These are phyloP conservation scores for Saturnispora kantuleensis DNA, from an alignment of 805 yeast species.

Conservation along the genomic window DNA sequence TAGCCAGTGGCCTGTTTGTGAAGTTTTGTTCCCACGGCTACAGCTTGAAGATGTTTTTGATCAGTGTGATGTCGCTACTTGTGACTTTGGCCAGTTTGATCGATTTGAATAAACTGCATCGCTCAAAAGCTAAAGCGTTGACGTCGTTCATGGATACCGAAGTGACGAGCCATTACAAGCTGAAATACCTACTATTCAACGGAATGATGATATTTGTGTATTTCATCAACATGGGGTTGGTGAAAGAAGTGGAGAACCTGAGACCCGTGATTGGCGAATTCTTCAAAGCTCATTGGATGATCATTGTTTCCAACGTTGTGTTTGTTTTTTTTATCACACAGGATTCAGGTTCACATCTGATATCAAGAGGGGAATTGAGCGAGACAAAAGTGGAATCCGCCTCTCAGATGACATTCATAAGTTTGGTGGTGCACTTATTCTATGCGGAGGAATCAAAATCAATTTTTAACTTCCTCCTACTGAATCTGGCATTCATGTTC, in stretches of 20 bases:
- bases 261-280: not conserved
- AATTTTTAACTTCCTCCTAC: slow-evolving; percentile 74
- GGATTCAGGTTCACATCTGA: not conserved
- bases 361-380: not conserved
- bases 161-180: slow-evolving; percentile 18
- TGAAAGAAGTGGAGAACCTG: not conserved
- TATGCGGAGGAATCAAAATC: slow-evolving; percentile 67
- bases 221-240: slow-evolving; percentile 9
- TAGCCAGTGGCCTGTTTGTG: slow-evolving; percentile 7
- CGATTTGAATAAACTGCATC: slow-evolving; percentile 14
- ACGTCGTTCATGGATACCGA: slow-evolving; percentile 18
- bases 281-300: slow-evolving; percentile 3
- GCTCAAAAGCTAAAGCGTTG: slow-evolving; percentile 7
- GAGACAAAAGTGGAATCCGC: not conserved
- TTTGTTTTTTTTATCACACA: slow-evolving; percentile 9
- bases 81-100: slow-evolving; percentile 24
- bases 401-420: slow-evolving; percentile 12
- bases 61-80: slow-evolving; percentile 23
- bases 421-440: slow-evolving; percentile 28
- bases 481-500: slow-evolving; percentile 90
- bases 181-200: slow-evolving; percentile 18
- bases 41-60: slow-evolving; percentile 23
- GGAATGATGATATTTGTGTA: slow-evolving; percentile 8
- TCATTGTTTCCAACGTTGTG: slow-evolving; percentile 8
- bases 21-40: slow-evolving; percentile 11